A percentile compares a stretch with the other conserved stretches of the same genome.
Conservation (phyloP, 2,329 filamentous ascomycete species). For the Fusarium fracticaudum region DNA sequence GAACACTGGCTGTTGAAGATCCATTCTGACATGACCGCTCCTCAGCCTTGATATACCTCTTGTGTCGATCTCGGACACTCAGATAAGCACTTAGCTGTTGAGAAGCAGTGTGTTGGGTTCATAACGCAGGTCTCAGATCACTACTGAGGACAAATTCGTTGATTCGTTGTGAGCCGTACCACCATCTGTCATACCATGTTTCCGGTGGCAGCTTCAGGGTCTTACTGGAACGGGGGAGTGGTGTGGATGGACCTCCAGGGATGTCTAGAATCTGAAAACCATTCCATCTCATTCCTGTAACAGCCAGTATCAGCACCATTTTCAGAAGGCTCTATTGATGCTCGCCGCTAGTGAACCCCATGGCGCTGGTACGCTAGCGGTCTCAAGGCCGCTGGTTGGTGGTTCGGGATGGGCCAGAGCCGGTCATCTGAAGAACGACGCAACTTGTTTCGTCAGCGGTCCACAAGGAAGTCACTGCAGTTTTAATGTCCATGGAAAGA, state of each 20-base stretch:
- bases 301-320: slow-evolving; percentile 23
- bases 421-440: slow-evolving; percentile 30
- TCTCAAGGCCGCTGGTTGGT: slow-evolving; percentile 33
- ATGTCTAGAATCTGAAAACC: slow-evolving; percentile 27
- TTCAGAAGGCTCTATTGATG: slow-evolving; percentile 17
- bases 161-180: slow-evolving; percentile 29
- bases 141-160: slow-evolving; percentile 22
- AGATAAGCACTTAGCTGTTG: slow-evolving; percentile 17
- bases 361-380: slow-evolving; percentile 40
- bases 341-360: slow-evolving; percentile 32
- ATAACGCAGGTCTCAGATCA: slow-evolving; percentile 28
- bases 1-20: slow-evolving; percentile 12
- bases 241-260: slow-evolving; percentile 4
- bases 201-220: slow-evolving; percentile 29
- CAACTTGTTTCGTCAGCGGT: slow-evolving; percentile 39
- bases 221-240: slow-evolving; percentile 23
- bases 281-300: slow-evolving; percentile 36
- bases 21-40: slow-evolving; percentile 33
- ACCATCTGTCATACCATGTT: slow-evolving; percentile 33
- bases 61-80: slow-evolving; percentile 35
- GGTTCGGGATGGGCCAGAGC: slow-evolving; percentile 30
- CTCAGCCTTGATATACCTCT: slow-evolving; percentile 12
- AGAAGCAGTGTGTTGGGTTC: slow-evolving; percentile 10
- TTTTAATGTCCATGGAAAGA: slow-evolving; percentile 9
- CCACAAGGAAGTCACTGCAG: slow-evolving; percentile 23